Evolutionary conservation across 1,284 basidiomycete genomes (phyloP).

Genomic region (Pyrrhoderma noxium): DNA sequence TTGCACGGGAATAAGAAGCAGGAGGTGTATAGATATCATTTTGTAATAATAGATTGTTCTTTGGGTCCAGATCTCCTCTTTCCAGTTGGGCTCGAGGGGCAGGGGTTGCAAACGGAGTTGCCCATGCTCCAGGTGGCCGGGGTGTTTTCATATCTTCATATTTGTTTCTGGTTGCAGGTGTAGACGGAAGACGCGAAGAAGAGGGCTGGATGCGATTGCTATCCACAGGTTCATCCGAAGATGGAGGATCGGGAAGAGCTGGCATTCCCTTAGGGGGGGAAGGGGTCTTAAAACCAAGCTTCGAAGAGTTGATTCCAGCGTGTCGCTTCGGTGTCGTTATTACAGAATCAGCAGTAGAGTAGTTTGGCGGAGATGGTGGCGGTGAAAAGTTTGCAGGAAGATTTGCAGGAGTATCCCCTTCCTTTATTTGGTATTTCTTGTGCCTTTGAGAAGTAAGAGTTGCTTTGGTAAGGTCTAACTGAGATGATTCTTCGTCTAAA

Average conservation of each 20-base stretch:
- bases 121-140: slow-evolving; percentile 62
- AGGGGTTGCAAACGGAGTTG: slow-evolving; percentile 32
- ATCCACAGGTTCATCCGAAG: slow-evolving; percentile 34
- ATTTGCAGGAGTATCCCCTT: neutral
- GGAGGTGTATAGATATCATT: slow-evolving; percentile 24
- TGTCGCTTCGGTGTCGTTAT: slow-evolving; percentile 45
- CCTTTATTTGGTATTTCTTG: neutral
- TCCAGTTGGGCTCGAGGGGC: neutral
- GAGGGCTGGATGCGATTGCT: slow-evolving; percentile 14
- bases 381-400: slow-evolving; percentile 21
- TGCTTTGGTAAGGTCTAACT: neutral
- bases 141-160: slow-evolving; percentile 50
- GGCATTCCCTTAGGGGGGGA: slow-evolving; percentile 48
- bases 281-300: slow-evolving; percentile 49
- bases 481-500: slow-evolving; percentile 1
- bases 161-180: slow-evolving; percentile 21
- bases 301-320: slow-evolving; percentile 33
- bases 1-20: slow-evolving; percentile 22
- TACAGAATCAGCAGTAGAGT: slow-evolving; percentile 17
- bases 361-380: slow-evolving; percentile 27
- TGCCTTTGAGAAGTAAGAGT: slow-evolving; percentile 1
- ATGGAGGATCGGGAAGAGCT: slow-evolving; percentile 49
- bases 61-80: neutral
- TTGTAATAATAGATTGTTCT: slow-evolving; percentile 34
- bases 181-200: slow-evolving; percentile 22